These are phyloP conservation scores for Colletotrichum musicola DNA, from an alignment of 2,329 filamentous ascomycete species.

Conservation along the genomic window DNA sequence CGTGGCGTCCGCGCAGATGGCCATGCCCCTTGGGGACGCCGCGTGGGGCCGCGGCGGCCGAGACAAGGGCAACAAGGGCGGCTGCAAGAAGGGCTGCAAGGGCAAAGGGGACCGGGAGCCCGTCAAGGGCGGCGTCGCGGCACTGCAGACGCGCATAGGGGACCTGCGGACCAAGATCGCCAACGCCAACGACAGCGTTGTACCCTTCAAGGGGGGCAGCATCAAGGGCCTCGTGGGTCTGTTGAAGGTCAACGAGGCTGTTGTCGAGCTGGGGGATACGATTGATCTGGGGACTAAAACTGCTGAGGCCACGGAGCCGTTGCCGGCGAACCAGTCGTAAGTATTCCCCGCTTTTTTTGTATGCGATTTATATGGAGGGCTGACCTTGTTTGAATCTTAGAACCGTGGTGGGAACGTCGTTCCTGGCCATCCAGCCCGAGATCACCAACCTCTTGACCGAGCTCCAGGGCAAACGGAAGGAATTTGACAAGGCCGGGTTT, in stretches of 20 bases:
- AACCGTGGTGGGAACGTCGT: conserved; percentile 1
- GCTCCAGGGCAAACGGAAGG: conserved; percentile 15
- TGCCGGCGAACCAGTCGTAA: conserved; percentile 29
- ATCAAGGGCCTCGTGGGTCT: conserved; percentile 25
- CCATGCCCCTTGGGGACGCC: background rate
- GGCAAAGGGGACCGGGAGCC: conserved; percentile 16
- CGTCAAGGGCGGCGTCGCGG: conserved; percentile 9
- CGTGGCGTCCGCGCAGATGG: conserved; percentile 18
- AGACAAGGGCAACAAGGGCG: background rate
- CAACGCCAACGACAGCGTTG: conserved; percentile 21
- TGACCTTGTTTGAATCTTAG: no score
- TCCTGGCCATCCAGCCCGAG: conserved; percentile 22
- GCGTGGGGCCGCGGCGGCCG: background rate
- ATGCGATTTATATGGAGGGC: no score
- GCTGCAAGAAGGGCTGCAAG: conserved; percentile 12
- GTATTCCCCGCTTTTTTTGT: background rate
- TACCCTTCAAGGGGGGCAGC: conserved; percentile 25
- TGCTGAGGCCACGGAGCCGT: conserved; percentile 5
- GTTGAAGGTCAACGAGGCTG: conserved; percentile 33
- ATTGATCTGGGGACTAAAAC: conserved; percentile 15
- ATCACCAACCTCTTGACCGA: conserved; percentile 22
- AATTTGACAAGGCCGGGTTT: conserved; percentile 37
- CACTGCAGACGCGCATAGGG: conserved; percentile 9
- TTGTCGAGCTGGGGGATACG: conserved; percentile 14
- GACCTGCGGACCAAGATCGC: conserved; percentile 11